These are phyloP conservation scores for Erodium moschatum DNA, from an alignment of 441 rosid genomes.

Conservation along the genomic window DNA sequence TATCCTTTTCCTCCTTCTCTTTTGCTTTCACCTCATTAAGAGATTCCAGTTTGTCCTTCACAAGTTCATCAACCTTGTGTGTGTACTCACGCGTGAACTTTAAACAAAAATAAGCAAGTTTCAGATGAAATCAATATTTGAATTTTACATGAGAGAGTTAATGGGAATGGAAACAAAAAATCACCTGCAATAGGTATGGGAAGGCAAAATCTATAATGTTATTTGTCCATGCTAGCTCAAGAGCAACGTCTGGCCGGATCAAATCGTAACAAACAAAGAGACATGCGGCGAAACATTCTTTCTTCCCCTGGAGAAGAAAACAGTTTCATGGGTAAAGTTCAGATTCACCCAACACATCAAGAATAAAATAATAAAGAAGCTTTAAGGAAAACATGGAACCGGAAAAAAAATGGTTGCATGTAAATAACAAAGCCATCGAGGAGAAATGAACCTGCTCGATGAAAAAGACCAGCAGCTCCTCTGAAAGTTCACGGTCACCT, in stretches of 20 bases:
- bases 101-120: no score
- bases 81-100: constrained; percentile 92
- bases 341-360: no score
- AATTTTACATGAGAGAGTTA: no score
- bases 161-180: constrained; percentile 10
- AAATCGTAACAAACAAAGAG: constrained; percentile 27
- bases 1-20: constrained; percentile 88
- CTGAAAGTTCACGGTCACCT: constrained; percentile 95
- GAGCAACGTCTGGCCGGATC: constrained; percentile 21
- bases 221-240: constrained; percentile 26
- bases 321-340: not conserved
- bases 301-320: constrained; percentile 22
- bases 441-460: constrained; percentile 53
- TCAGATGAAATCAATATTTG: no score
- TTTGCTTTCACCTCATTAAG: constrained; percentile 66
- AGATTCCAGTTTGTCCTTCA: constrained; percentile 76
- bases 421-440: no score
- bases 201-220: constrained; percentile 24
- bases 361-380: no score
- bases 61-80: constrained; percentile 87
- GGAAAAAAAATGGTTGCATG: no score
- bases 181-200: constrained; percentile 63
- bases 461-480: constrained; percentile 94
- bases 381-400: no score
- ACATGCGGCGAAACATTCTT: constrained; percentile 25